Conservation (phyloP, 768 basidiomycete species). For the Trametopsis cervina region DNA sequence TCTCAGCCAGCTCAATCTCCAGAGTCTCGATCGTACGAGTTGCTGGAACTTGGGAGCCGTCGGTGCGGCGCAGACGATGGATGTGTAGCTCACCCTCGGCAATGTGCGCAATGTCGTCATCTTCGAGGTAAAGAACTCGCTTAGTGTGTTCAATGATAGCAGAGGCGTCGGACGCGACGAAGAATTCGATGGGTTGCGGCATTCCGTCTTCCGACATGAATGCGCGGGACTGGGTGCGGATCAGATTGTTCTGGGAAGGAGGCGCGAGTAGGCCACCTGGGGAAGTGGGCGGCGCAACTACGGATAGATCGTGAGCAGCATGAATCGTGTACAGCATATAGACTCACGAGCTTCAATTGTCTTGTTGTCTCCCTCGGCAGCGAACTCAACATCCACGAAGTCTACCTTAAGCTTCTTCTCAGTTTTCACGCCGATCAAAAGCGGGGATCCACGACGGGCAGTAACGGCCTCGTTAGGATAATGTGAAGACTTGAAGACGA, state of each 20-base stretch:
- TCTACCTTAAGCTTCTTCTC: slow-evolving; percentile 99
- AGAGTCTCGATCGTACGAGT: slow-evolving; percentile 97
- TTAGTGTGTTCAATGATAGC: slow-evolving; percentile 99
- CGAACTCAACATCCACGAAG: slow-evolving; percentile 97
- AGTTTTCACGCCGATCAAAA: slow-evolving; percentile 97
- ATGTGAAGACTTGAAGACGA: slow-evolving; percentile 96
- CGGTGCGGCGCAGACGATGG: slow-evolving; percentile 91
- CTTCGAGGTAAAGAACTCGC: slow-evolving; percentile 96
- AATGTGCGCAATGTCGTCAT: slow-evolving; percentile 98
- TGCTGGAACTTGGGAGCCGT: slow-evolving; percentile 48
- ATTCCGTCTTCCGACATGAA: slow-evolving; percentile 99
- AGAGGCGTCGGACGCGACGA: slow-evolving; percentile 94
- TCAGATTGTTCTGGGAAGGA: slow-evolving; percentile 66
- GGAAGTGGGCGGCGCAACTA: slow-evolving; percentile 34
- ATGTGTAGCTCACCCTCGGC: slow-evolving; percentile 97
- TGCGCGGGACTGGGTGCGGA: slow-evolving; percentile 91
- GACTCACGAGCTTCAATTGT: slow-evolving; percentile 35
- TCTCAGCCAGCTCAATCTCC: slow-evolving; percentile 98
- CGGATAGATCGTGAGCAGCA: slow-evolving; percentile 7
- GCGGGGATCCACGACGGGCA: slow-evolving; percentile 93
- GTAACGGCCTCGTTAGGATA: slow-evolving; percentile 95
- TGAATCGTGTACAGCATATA: neutral
- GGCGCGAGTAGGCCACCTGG: slow-evolving; percentile 64
- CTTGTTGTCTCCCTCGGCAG: slow-evolving; percentile 55
- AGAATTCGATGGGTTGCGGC: slow-evolving; percentile 98